Conservation (phyloP, 352 stramenopile species). For the Plasmopara muralis region DNA sequence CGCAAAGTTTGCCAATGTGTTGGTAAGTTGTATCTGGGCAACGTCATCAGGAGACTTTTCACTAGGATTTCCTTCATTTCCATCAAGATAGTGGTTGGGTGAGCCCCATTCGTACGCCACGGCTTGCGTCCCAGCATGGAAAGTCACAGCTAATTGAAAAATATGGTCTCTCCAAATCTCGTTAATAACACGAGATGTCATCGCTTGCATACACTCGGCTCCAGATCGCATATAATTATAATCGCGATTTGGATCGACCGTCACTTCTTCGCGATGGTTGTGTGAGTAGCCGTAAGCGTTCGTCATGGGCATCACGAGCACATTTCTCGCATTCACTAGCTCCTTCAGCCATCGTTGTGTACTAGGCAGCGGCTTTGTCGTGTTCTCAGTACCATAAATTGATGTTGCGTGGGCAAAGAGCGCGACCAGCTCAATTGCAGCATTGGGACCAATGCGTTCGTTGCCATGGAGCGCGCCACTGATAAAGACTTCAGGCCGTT, state of each 20-base stretch:
- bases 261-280: slow-evolving; percentile 73
- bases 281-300: slow-evolving; percentile 92
- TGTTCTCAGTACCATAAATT: slow-evolving; percentile 25
- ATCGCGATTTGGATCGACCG: slow-evolving; percentile 96
- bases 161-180: slow-evolving; percentile 95
- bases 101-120: slow-evolving; percentile 98
- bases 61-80: slow-evolving; percentile 35
- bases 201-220: slow-evolving; percentile 91
- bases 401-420: slow-evolving; percentile 69
- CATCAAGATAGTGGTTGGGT: slow-evolving; percentile 74
- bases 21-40: slow-evolving; percentile 54
- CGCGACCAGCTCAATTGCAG: slow-evolving; percentile 87
- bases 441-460: slow-evolving; percentile 89
- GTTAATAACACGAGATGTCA: slow-evolving; percentile 94
- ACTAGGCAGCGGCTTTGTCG: slow-evolving; percentile 24
- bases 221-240: slow-evolving; percentile 93
- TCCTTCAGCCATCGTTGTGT: slow-evolving; percentile 61
- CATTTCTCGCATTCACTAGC: slow-evolving; percentile 84
- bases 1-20: slow-evolving; percentile 59
- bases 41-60: slow-evolving; percentile 77
- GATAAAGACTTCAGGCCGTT: slow-evolving; percentile 93
- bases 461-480: slow-evolving; percentile 95
- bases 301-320: slow-evolving; percentile 87
- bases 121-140: slow-evolving; percentile 96
- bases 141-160: slow-evolving; percentile 96